Evolutionary conservation across 2,329 filamentous ascomycete genomes (phyloP).

Genomic region (Talaromyces sp.): DNA sequence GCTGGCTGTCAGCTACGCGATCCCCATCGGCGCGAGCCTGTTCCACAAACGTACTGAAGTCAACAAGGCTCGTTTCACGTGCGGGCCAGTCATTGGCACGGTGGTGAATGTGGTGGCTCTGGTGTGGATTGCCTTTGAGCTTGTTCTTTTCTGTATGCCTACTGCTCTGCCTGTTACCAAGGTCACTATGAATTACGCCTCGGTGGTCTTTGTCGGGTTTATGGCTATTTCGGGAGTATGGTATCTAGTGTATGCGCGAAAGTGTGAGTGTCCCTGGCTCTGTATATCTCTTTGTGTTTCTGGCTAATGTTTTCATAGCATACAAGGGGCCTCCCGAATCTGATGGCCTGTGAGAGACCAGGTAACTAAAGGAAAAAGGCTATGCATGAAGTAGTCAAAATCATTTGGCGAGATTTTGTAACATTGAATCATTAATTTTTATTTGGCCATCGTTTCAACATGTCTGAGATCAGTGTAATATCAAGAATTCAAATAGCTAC

Average conservation of each 20-base stretch:
- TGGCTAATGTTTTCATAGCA: constrained; percentile 15
- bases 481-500: background rate
- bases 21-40: constrained; percentile 51
- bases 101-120: constrained; percentile 45
- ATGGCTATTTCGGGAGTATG: constrained; percentile 46
- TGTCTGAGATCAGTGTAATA: too few species aligned
- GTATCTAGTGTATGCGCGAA: constrained; percentile 49
- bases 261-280: constrained; percentile 34
- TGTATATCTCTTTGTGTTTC: background rate
- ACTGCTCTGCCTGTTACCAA: constrained; percentile 49
- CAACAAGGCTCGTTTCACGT: constrained; percentile 45
- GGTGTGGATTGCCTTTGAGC: constrained; percentile 49
- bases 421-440: background rate
- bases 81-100: constrained; percentile 39
- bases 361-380: background rate
- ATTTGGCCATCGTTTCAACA: background rate
- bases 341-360: constrained; percentile 18
- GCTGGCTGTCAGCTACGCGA: constrained; percentile 51
- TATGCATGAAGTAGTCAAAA: too few species aligned
- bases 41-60: constrained; percentile 45
- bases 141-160: constrained; percentile 52
- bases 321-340: constrained; percentile 33
- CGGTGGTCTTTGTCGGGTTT: constrained; percentile 54
- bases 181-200: constrained; percentile 54
- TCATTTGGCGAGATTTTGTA: too few species aligned